Conservation (phyloP, 2,329 filamentous ascomycete species). For the Neophaeococcomyces mojaviensis region DNA sequence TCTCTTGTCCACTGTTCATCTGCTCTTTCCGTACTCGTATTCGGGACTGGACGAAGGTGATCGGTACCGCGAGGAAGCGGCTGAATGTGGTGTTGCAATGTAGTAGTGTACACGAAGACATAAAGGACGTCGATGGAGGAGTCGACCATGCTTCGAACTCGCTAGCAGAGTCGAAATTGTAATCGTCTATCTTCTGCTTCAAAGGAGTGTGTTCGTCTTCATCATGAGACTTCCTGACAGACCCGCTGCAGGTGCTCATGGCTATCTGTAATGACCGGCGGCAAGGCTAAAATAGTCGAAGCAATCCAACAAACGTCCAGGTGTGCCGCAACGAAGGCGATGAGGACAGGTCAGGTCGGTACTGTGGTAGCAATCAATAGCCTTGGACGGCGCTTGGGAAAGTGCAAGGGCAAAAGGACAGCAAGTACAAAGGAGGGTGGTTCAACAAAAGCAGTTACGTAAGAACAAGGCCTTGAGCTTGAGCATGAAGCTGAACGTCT, state of each 20-base stretch:
- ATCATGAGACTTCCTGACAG: constrained; percentile 7
- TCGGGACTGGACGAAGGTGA: constrained; percentile 3
- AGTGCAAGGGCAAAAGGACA: no score
- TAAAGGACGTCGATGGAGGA: background rate
- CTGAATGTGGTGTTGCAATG: background rate
- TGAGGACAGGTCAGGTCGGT: no score
- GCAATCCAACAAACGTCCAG: no score
- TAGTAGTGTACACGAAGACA: background rate
- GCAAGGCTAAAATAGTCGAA: background rate
- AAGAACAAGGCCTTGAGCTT: no score
- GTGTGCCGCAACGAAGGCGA: no score
- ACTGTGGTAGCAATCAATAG: no score
- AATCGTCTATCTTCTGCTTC: constrained; percentile 4
- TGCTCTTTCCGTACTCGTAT: background rate
- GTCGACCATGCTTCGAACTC: constrained; percentile 8
- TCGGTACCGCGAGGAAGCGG: background rate
- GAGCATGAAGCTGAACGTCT: no score
- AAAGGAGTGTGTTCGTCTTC: constrained; percentile 2
- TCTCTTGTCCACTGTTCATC: background rate
- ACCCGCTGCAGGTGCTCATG: constrained; percentile 8
- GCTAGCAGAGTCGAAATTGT: constrained; percentile 3
- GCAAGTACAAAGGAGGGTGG: no score
- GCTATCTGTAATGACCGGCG: background rate
- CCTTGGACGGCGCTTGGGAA: no score
- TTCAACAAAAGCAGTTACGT: no score